These are phyloP conservation scores for Boletales sp. DNA, from an alignment of 768 basidiomycete genomes.

Conservation along the genomic window DNA sequence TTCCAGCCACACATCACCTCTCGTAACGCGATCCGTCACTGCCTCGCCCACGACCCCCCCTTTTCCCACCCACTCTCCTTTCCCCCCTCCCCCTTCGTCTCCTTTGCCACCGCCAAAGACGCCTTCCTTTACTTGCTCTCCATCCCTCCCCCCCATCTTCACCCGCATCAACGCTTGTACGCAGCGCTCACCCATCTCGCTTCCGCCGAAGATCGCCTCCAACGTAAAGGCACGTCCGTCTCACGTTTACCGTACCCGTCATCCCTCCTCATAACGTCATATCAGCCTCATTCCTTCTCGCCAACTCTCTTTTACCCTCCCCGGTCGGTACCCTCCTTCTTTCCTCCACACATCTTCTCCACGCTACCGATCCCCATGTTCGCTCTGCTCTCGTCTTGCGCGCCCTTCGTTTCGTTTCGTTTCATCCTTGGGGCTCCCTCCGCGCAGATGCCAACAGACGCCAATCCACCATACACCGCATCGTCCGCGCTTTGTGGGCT, in stretches of 20 bases:
- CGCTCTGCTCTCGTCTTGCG: slow-evolving; percentile 46
- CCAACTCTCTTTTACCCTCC: slow-evolving; percentile 37
- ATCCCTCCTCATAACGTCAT: slow-evolving; percentile 26
- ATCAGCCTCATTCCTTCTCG: slow-evolving; percentile 43
- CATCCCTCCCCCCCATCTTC: slow-evolving; percentile 31
- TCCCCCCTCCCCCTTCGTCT: slow-evolving; percentile 30
- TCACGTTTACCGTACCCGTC: not conserved
- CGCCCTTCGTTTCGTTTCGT: slow-evolving; percentile 67
- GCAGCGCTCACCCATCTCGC: slow-evolving; percentile 36
- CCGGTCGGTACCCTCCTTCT: slow-evolving; percentile 50
- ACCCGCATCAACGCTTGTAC: slow-evolving; percentile 36
- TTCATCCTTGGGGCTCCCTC: slow-evolving; percentile 71
- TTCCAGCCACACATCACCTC: slow-evolving; percentile 68
- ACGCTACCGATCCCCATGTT: slow-evolving; percentile 33
- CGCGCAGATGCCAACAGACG: slow-evolving; percentile 60
- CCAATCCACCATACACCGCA: slow-evolving; percentile 39
- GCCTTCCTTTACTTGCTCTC: slow-evolving; percentile 29
- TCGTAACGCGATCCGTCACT: slow-evolving; percentile 68
- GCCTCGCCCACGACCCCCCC: slow-evolving; percentile 21
- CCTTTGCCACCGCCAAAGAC: slow-evolving; percentile 31
- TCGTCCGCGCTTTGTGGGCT: slow-evolving; percentile 49
- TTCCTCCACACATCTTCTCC: slow-evolving; percentile 32
- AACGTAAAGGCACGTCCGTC: slow-evolving; percentile 40
- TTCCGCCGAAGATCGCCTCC: slow-evolving; percentile 36
- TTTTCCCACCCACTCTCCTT: slow-evolving; percentile 15